Base-by-base conservation (phyloP, 2,329 filamentous ascomycete genomes). In the Nemania diffusa region DNA sequence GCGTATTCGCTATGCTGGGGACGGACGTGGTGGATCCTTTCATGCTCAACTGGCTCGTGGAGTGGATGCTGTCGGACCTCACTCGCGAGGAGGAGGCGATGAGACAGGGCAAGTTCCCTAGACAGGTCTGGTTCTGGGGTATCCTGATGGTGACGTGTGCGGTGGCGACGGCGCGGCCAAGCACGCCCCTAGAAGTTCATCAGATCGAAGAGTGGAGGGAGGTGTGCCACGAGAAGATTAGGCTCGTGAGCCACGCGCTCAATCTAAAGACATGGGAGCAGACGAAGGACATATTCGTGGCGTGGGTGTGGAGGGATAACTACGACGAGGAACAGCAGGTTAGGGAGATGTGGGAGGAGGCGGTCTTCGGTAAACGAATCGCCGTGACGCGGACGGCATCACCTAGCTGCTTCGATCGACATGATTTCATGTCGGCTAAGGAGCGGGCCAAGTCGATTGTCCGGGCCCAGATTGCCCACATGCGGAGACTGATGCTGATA, bases 311-410 rank as follows among this genome's bases (percentile, higher is more conserved):
- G 70, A 56, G 68, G 17, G 71, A 72, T 53, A 68, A 68, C 27
- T 68, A 70, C 53, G 69, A 70, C 32, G 68, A 73, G 57, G 69
- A 73, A 32, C 64, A 68, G 26, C 71, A 68, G 53, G 60, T 73
- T n/a, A 64, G 52, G 32, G 72, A 73, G 53, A 73, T 73, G 69
- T 73, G 72, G 72, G 72, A 73, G 63, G 71, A 72, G 42, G 72
- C 72, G 0, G 68, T 73, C 0, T 69, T 68, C 40, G 71, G 69
- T 22, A 66, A 64, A 42, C 52, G 64, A 1, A 69, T 72, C 51
- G 69, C 69, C 20, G 62, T 63, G 20, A 71, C 65, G 1, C 59
- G 67, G 37, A 70, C 67, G 1, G 64, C 65, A 4, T 69, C 71
- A 0, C 71, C 69, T n/a, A 70, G 69, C 59, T 71, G 65, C 60